These are phyloP conservation scores for Bipolaris cookei DNA, from an alignment of 2,329 filamentous ascomycete genomes.

Conservation along the genomic window DNA sequence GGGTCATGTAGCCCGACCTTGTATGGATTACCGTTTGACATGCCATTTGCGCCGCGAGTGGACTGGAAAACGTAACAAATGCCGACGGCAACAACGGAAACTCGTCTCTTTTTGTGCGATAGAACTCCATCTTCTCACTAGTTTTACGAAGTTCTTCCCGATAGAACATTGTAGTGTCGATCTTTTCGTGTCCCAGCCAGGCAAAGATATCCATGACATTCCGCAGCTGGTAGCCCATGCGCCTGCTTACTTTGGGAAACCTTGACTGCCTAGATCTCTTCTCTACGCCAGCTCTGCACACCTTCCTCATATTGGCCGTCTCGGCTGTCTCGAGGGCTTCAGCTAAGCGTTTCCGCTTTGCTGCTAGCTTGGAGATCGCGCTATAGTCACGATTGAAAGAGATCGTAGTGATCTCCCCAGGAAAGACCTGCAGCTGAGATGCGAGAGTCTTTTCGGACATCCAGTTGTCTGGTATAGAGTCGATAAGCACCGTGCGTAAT, in stretches of 20 bases:
- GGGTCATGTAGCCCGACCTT: slow-evolving; percentile 13
- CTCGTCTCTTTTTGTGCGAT: background rate
- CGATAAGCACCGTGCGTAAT: slow-evolving; percentile 17
- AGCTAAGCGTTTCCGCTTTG: slow-evolving; percentile 2
- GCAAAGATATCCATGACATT: no score
- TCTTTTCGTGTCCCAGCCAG: slow-evolving; percentile 8
- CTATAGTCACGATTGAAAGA: slow-evolving; percentile 19
- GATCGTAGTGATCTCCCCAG: slow-evolving; percentile 7
- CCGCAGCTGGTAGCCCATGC: no score
- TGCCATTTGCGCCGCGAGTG: slow-evolving; percentile 8
- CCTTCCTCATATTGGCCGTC: slow-evolving; percentile 9
- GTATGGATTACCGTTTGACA: slow-evolving; percentile 19
- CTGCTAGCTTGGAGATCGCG: slow-evolving; percentile 1
- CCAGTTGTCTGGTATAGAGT: slow-evolving; percentile 17
- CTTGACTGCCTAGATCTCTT: background rate
- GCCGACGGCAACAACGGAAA: slow-evolving; percentile 8
- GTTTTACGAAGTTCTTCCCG: slow-evolving; percentile 8
- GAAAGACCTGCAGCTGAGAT: slow-evolving; percentile 16
- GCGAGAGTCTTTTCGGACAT: slow-evolving; percentile 13
- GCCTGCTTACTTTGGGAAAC: no score
- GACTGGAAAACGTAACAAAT: slow-evolving; percentile 18
- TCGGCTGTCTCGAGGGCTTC: slow-evolving; percentile 7
- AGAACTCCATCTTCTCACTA: slow-evolving; percentile 8
- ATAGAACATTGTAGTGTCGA: slow-evolving; percentile 5
- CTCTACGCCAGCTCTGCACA: slow-evolving; percentile 1